Evolutionary conservation across 306 rosid species (phyloP).

Genomic region (Notholithocarpus densiflorus): DNA sequence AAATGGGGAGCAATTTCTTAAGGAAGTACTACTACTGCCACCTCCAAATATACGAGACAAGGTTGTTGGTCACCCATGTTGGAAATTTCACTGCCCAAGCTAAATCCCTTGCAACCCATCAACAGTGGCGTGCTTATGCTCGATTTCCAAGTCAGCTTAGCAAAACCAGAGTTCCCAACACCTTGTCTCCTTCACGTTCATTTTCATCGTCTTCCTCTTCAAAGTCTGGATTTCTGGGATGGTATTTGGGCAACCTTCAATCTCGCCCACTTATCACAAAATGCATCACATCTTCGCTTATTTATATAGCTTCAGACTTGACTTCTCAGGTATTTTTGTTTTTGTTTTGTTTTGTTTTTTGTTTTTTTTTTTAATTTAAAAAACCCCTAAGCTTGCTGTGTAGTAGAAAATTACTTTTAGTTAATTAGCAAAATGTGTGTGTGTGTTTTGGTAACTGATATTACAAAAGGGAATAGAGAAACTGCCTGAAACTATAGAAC

Average conservation of each 20-base stretch:
- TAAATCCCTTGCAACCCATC: background rate
- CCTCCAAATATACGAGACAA: background rate
- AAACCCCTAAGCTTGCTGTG: background rate
- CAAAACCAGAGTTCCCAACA: constrained; percentile 4
- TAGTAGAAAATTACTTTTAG: background rate
- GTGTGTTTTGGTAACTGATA: background rate
- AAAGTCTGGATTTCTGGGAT: constrained; percentile 46
- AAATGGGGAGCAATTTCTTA: background rate
- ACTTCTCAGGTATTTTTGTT: constrained; percentile 56
- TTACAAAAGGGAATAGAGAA: background rate
- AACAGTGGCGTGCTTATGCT: constrained; percentile 32
- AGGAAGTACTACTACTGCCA: background rate
- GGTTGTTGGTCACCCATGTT: background rate
- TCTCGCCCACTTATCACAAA: constrained; percentile 49
- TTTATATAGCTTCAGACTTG: constrained; percentile 55
- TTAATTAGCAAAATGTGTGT: no score
- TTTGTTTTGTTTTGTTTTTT: no score
- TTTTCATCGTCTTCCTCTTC: constrained; percentile 30
- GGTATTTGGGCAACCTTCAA: constrained; percentile 61
- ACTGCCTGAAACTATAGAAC: no score
- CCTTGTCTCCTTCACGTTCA: background rate
- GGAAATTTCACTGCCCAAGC: background rate
- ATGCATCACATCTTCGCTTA: constrained; percentile 51
- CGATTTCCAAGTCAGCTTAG: constrained; percentile 20
- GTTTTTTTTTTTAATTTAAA: background rate